Percentiles rank a stretch among this genome's conserved stretches.
These are phyloP conservation scores for Globisporangium yorkense DNA, from an alignment of 352 stramenopile species.

Conservation along the genomic window DNA sequence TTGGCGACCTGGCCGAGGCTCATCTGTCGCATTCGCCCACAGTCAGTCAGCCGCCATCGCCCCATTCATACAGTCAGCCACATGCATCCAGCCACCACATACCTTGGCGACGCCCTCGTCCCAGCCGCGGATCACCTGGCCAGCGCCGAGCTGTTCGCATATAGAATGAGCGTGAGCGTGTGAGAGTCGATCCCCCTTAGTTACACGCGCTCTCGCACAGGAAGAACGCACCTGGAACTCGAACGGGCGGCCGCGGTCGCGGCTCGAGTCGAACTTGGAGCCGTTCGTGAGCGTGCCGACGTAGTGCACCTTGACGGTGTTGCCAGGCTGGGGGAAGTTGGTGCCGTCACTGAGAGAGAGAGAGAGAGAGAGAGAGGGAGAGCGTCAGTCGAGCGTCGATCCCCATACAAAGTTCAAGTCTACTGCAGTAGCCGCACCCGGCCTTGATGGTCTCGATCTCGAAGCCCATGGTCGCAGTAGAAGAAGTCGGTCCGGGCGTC, in stretches of 20 bases:
- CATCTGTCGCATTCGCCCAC: constrained; percentile 35
- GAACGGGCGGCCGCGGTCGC: constrained; percentile 69
- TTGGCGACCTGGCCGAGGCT: constrained; percentile 91
- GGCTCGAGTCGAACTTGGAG: constrained; percentile 82
- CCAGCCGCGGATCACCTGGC: constrained; percentile 77
- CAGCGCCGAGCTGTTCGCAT: constrained; percentile 42
- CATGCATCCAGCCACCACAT: not conserved
- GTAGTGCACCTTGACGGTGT: constrained; percentile 77
- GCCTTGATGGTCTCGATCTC: constrained; percentile 77
- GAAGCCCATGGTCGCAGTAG: not conserved
- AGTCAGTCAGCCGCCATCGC: too few species aligned
- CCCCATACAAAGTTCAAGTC: too few species aligned
- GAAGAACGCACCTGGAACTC: constrained; percentile 47
- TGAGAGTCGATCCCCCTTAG: not conserved
- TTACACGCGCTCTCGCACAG: not conserved
- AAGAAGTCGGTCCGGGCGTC: not conserved
- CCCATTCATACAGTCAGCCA: too few species aligned
- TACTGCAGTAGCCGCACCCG: constrained; percentile 20
- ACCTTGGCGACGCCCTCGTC: constrained; percentile 60
- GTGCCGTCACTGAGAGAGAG: constrained; percentile 45
- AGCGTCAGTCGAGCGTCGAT: not conserved
- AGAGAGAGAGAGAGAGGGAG: not conserved
- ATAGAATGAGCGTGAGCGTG: not conserved
- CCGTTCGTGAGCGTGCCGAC: constrained; percentile 67
- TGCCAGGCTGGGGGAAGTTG: constrained; percentile 67